phyloP scores from a whole-genome alignment of 2,329 filamentous ascomycete genomes.

The Aspergillus transmontanensis region DNA sequence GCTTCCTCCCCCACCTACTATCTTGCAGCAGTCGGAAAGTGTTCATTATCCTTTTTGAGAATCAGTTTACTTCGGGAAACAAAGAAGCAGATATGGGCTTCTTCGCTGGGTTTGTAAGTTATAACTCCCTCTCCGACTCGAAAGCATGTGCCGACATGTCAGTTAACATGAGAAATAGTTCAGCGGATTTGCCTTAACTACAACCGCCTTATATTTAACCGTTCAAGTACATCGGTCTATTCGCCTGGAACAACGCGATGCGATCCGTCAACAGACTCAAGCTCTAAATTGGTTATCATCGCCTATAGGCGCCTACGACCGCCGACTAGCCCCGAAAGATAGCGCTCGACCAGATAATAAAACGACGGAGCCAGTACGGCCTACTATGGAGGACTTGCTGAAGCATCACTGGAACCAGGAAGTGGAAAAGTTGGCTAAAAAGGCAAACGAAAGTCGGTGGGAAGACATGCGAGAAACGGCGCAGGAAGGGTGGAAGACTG shows the following conservation, averaged over 20 bases:
- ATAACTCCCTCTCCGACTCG: background rate
- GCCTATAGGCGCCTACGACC: slow-evolving; percentile 39
- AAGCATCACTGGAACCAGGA: slow-evolving; percentile 81
- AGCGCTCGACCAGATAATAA: background rate
- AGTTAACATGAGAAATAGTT: slow-evolving; percentile 53
- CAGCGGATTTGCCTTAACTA: slow-evolving; percentile 74
- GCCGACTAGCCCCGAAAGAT: slow-evolving; percentile 27
- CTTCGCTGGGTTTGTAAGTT: slow-evolving; percentile 65
- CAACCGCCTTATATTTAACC: slow-evolving; percentile 72
- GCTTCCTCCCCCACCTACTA: background rate
- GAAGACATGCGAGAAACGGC: slow-evolving; percentile 53
- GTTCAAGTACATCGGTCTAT: slow-evolving; percentile 70
- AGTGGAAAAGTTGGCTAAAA: slow-evolving; percentile 66
- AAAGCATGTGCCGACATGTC: background rate
- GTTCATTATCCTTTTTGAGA: background rate
- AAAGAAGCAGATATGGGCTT: slow-evolving; percentile 21
- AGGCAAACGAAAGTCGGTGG: slow-evolving; percentile 70
- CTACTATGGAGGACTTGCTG: slow-evolving; percentile 64
- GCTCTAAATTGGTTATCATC: slow-evolving; percentile 44
- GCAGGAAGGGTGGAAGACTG: slow-evolving; percentile 56
- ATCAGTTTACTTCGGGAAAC: background rate
- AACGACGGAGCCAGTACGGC: slow-evolving; percentile 19
- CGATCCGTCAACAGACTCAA: slow-evolving; percentile 48
- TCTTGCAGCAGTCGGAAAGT: background rate
- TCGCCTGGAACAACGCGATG: slow-evolving; percentile 53